These are phyloP conservation scores for Paecilomyces sp. DNA, from an alignment of 2,329 filamentous ascomycete species.

Conservation along the genomic window DNA sequence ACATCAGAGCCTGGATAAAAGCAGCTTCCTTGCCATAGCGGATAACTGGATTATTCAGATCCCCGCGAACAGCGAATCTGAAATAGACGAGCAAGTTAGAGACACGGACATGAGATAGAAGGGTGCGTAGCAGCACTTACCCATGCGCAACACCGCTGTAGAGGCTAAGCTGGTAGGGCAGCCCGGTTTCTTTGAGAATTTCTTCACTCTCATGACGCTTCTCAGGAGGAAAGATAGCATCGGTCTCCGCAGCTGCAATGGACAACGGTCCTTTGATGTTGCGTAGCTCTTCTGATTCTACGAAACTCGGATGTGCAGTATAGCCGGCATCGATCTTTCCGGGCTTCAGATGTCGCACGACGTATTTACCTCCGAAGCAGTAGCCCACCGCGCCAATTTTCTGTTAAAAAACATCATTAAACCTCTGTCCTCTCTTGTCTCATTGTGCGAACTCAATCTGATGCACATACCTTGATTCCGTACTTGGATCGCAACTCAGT, in stretches of 20 bases:
- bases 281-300: slow-evolving; percentile 55
- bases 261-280: slow-evolving; percentile 57
- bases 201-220: slow-evolving; percentile 51
- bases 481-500: slow-evolving; percentile 22
- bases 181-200: slow-evolving; percentile 45
- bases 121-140: not conserved
- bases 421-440: slow-evolving; percentile 3
- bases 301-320: slow-evolving; percentile 66
- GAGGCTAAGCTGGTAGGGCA: slow-evolving; percentile 64
- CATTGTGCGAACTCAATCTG: not conserved
- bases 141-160: slow-evolving; percentile 63
- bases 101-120: not conserved
- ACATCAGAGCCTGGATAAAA: slow-evolving; percentile 63
- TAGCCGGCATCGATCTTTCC: slow-evolving; percentile 59
- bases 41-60: slow-evolving; percentile 45
- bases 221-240: slow-evolving; percentile 49
- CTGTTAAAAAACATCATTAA: not conserved
- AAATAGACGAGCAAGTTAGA: not conserved
- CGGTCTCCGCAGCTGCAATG: slow-evolving; percentile 55
- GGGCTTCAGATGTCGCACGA: slow-evolving; percentile 57
- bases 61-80: slow-evolving; percentile 57
- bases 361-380: slow-evolving; percentile 46
- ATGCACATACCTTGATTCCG: slow-evolving; percentile 13
- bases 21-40: slow-evolving; percentile 68
- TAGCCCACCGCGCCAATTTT: slow-evolving; percentile 20